A percentile compares a stretch with the other conserved stretches of the same genome.
phyloP scores from a whole-genome alignment of 169 alveolate genomes.

The Eimeria necatrix region DNA sequence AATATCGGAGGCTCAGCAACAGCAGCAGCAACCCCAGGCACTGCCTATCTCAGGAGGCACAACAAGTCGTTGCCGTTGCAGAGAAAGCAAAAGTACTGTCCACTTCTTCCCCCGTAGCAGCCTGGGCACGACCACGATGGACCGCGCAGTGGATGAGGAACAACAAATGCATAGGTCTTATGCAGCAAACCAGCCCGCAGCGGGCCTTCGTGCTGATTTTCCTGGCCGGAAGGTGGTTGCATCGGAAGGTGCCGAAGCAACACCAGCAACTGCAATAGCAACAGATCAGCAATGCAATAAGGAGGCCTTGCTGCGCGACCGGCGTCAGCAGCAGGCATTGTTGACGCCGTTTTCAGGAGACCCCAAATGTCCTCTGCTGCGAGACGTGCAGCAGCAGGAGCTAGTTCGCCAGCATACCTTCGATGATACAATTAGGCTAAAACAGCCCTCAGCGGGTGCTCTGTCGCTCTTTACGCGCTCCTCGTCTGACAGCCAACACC shows the following conservation, averaged over 20 bases:
- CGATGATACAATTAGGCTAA: constrained; percentile 33
- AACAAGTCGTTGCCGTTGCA: background rate
- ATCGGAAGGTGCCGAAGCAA: background rate
- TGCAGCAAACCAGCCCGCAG: background rate
- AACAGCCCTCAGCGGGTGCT: background rate
- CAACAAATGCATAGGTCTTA: background rate
- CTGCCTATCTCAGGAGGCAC: background rate
- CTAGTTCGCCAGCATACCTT: constrained; percentile 67
- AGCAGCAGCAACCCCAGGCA: background rate
- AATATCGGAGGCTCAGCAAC: background rate
- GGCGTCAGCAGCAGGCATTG: constrained; percentile 69
- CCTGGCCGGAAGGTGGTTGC: background rate
- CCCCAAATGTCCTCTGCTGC: constrained; percentile 47
- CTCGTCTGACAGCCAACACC: constrained; percentile 31
- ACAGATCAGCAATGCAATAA: background rate
- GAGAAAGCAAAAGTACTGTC: background rate
- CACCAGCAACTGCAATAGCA: constrained; percentile 5
- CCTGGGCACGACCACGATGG: background rate
- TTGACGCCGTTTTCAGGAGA: constrained; percentile 58
- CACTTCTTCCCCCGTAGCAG: background rate
- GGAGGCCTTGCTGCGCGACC: constrained; percentile 44
- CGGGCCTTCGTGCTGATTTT: background rate
- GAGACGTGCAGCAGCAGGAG: constrained; percentile 67
- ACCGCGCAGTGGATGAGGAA: background rate
- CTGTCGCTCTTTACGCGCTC: constrained; percentile 14